Percentiles rank a stretch among this genome's conserved stretches.
Conservation (phyloP, 371 early-diverging fungal genomes). For the Encephalitozoon intestinalis region DNA sequence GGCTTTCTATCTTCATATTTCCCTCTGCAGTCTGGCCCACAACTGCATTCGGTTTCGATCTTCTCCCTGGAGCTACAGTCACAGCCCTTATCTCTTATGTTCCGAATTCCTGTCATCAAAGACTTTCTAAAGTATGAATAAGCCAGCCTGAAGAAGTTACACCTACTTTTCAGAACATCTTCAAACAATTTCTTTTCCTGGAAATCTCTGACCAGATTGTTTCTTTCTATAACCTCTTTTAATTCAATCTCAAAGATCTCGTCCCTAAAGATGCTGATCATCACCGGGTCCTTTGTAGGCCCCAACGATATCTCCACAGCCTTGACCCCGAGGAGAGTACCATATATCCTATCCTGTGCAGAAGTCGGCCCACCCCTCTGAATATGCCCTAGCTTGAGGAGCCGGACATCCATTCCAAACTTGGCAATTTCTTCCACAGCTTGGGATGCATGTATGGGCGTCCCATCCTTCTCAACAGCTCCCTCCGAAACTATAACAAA, state of each 20-base stretch:
- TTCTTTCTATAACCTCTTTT: background rate
- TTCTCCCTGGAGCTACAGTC: background rate
- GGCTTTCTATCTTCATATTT: background rate
- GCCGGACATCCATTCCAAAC: conserved; percentile 77
- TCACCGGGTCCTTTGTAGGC: background rate
- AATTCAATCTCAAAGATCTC: conserved; percentile 24
- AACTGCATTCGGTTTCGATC: background rate
- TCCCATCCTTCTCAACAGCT: conserved; percentile 76
- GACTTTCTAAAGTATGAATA: background rate
- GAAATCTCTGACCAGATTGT: background rate
- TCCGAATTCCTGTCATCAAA: background rate
- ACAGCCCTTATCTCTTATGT: background rate
- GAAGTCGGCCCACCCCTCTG: conserved; percentile 93
- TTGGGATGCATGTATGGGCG: conserved; percentile 75
- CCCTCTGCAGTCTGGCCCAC: background rate
- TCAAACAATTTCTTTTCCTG: background rate
- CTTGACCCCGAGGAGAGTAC: conserved; percentile 80
- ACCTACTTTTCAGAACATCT: conserved; percentile 12
- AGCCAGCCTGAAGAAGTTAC: conserved; percentile 18
- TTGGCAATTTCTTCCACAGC: conserved; percentile 72
- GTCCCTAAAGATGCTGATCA: conserved; percentile 6
- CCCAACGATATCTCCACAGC: conserved; percentile 80
- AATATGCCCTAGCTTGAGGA: conserved; percentile 87
- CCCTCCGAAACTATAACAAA: conserved; percentile 93
- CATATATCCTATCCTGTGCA: conserved; percentile 79